Base-by-base conservation (phyloP, 2,329 filamentous ascomycete genomes). In the Eutypella sp. region DNA sequence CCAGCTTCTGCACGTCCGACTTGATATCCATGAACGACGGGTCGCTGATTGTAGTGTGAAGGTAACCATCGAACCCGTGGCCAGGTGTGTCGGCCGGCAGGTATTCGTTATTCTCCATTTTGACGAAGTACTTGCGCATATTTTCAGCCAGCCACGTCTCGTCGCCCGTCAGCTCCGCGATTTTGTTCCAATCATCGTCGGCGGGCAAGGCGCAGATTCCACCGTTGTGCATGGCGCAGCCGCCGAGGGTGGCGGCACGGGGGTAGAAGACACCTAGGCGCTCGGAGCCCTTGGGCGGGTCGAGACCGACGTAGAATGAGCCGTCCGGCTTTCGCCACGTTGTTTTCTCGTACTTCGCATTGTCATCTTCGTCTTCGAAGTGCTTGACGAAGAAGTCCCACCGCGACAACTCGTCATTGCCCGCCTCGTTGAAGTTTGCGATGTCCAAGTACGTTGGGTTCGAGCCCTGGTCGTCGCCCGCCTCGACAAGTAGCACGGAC, bases 301-400 rank as follows among this genome's bases (percentile, higher is more conserved):
- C 57, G 7, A 58, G 51, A 3, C 64, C 64, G 15, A 62, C 58
- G 42, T 64, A 67, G 33, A 61, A 61, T 9, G 52, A 52, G 13
- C 62, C 62, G 27, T 63, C 58, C 2, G 56, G 48, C 5, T 56
- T 56, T 8, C 56, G 53, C 60, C 59, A 65, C 18, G 57, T 60
- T 13, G 55, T 59, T 36, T 58, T 57, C 33, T 61, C 53, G 25
- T 62, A 61, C 40, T 60, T 71, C 9, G 63, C 57, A 57, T 78
- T 78, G 10, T 71, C 69, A 49, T 72, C 74, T 57, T 80, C 76
- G 50, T 79, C 70, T 9, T 68, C 62, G 50, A 76, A 79, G 56
- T 81, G 77, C 46, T 71, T 70, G 44, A 79, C 74, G 50, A 73
- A 81, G 61, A 76, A 80, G 62, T 79, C 75, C 77, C 77, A 81